Base-by-base conservation (phyloP, 495 filamentous ascomycete species). In the Neurospora africana region DNA sequence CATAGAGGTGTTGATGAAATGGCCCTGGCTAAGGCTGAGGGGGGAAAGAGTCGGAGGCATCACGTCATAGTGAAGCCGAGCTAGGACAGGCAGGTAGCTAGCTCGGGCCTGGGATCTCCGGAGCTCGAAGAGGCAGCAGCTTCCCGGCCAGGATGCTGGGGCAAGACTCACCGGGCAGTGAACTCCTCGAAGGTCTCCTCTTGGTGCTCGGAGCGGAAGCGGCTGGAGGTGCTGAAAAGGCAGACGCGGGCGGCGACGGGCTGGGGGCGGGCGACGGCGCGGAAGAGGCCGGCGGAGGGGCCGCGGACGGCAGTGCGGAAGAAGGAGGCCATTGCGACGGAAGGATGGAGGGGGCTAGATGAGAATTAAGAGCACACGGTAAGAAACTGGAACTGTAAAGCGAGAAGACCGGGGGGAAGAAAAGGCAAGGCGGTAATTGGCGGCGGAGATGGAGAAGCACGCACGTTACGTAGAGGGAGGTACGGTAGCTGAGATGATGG, bases 111-210 rank as follows among this genome's bases (percentile, higher is more conserved):
- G 53, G 53, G 53, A 65, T 6, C 13, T 65, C 53, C 67, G 69
- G 75, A 76, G 76, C 76, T 76, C 21, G 39, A 70, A 70, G 68
- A 77, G 75, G 74, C 0, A 35, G 30, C 23, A 65, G 33, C 69
- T 37, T 65, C 44, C 43, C 40, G 41, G 36, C 69, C 67, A 39
- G 41, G 33, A 38, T 15, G 41, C 65, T 17, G 44, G 37, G 40
- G 47, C 65, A 73, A 79, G 53, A 65, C 93, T 83, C 92, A 98
- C 95, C 95, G 93, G 77, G 94, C 92, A 83, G 92, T 93, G 84
- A 99, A 99, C 87, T 99, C 93, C 87, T 99, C 95, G 79, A 95
- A 99, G 78, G 89, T 97, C 90, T 99, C 95, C 81, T 95, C 91
- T 81, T 93, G 86, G 86, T 84, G 85, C 78, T 86, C 83, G 79